These are phyloP conservation scores for Vinca minor DNA, from an alignment of 257 asterid genomes.

Conservation along the genomic window DNA sequence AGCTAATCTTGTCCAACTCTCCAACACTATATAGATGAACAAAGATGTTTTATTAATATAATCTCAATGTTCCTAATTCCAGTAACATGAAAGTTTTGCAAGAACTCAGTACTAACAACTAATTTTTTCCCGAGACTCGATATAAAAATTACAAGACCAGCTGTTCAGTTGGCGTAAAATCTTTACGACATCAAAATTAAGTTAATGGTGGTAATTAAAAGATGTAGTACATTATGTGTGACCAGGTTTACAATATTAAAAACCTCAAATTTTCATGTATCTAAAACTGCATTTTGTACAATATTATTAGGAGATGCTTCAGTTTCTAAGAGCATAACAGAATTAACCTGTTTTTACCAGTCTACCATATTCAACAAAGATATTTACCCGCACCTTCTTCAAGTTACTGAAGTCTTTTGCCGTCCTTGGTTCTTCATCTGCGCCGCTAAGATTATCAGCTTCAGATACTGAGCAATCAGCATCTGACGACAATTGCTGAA, in stretches of 20 bases:
- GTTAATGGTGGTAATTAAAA: background rate
- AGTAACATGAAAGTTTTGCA: background rate
- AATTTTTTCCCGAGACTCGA: constrained; percentile 6
- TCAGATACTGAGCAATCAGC: constrained; percentile 26
- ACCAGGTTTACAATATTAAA: constrained; percentile 42
- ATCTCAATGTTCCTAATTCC: background rate
- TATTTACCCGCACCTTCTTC: constrained; percentile 40
- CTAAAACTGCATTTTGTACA: constrained; percentile 35
- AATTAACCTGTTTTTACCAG: constrained; percentile 72
- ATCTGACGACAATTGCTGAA: constrained; percentile 34
- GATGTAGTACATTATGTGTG: constrained; percentile 7
- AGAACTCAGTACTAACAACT: background rate
- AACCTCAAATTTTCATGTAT: constrained; percentile 18
- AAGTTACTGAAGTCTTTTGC: constrained; percentile 27
- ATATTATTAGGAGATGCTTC: constrained; percentile 32
- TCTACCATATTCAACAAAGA: constrained; percentile 53
- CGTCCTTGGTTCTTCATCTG: constrained; percentile 17
- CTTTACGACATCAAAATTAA: background rate
- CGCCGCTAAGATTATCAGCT: constrained; percentile 21
- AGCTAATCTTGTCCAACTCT: no score
- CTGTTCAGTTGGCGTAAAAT: constrained; percentile 26
- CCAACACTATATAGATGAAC: no score
- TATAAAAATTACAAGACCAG: constrained; percentile 25
- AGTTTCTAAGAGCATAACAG: constrained; percentile 32
- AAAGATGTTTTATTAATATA: background rate